Evolutionary conservation across 2,329 filamentous ascomycete genomes (phyloP).

Genomic region (Aphanoascus verrucosus): DNA sequence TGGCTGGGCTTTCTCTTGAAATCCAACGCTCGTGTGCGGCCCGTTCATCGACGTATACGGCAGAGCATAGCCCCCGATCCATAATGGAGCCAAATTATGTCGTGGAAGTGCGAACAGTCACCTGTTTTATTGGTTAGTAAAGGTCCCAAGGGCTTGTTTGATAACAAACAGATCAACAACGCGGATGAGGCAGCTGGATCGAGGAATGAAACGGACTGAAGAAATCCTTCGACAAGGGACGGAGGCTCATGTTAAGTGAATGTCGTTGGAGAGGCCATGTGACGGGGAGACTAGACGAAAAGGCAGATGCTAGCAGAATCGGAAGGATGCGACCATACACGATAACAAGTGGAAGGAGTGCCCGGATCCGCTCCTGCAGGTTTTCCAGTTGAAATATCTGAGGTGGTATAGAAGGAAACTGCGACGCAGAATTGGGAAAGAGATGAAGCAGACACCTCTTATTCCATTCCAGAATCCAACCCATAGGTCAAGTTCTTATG

Average conservation of each 20-base stretch:
- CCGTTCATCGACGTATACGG: constrained; percentile 39
- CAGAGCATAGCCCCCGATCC: constrained; percentile 35
- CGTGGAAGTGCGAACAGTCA: not conserved
- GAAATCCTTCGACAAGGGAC: no score
- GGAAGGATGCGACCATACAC: not conserved
- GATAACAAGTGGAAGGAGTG: not conserved
- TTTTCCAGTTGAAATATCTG: no score
- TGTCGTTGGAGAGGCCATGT: no score
- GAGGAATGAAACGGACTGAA: not conserved
- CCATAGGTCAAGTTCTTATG: no score
- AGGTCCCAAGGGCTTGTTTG: not conserved
- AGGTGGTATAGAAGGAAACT: no score
- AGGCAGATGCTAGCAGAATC: not conserved
- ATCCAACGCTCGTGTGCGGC: constrained; percentile 38
- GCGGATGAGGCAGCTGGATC: not conserved
- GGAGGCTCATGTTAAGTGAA: no score
- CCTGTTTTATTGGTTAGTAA: not conserved
- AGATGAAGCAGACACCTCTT: not conserved
- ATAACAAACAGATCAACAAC: not conserved
- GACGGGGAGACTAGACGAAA: not conserved
- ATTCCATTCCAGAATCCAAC: no score
- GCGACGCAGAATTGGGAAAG: no score
- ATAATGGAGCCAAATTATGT: constrained; percentile 20
- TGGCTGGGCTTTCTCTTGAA: constrained; percentile 23
- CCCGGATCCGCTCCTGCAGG: not conserved